These are phyloP conservation scores for Hortiboletus rubellus DNA, from an alignment of 1,284 basidiomycete genomes.

Conservation along the genomic window DNA sequence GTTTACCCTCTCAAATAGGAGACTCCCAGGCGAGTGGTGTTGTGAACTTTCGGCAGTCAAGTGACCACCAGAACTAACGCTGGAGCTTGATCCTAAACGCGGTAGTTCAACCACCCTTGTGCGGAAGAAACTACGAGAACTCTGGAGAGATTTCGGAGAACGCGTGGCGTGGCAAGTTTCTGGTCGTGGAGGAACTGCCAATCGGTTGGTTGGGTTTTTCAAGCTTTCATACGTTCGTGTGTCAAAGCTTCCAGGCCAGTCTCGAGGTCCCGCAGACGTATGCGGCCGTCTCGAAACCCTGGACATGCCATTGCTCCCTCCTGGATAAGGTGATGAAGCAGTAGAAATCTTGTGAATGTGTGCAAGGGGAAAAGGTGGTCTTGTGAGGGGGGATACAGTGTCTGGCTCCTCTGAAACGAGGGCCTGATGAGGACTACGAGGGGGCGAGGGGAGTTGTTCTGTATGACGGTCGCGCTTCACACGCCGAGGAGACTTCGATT, in stretches of 20 bases:
- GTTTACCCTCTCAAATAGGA: slow-evolving; percentile 33
- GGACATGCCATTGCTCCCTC: slow-evolving; percentile 13
- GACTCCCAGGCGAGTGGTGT: slow-evolving; percentile 12
- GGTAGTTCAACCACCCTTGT: slow-evolving; percentile 26
- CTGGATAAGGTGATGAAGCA: slow-evolving; percentile 34
- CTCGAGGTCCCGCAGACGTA: slow-evolving; percentile 66
- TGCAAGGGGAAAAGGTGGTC: slow-evolving; percentile 9
- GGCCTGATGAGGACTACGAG: slow-evolving; percentile 26
- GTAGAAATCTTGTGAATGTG: slow-evolving; percentile 34
- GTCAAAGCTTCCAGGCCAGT: slow-evolving; percentile 45
- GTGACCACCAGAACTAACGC: slow-evolving; percentile 34
- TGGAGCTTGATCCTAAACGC: slow-evolving; percentile 34
- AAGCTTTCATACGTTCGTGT: slow-evolving; percentile 14
- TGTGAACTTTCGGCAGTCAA: slow-evolving; percentile 27
- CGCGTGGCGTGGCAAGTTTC: slow-evolving; percentile 32
- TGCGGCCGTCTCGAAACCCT: slow-evolving; percentile 47
- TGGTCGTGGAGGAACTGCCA: slow-evolving; percentile 22
- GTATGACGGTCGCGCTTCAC: slow-evolving; percentile 39
- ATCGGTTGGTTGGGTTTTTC: slow-evolving; percentile 20
- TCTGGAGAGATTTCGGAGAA: slow-evolving; percentile 8
- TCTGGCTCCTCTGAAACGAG: slow-evolving; percentile 11
- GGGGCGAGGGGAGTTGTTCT: slow-evolving; percentile 38
- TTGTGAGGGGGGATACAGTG: slow-evolving; percentile 5
- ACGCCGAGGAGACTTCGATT: slow-evolving; percentile 61
- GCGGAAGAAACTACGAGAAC: slow-evolving; percentile 21